phyloP scores from a whole-genome alignment of 1,139 yeast genomes.

The Blastobotrys buckinghamii region DNA sequence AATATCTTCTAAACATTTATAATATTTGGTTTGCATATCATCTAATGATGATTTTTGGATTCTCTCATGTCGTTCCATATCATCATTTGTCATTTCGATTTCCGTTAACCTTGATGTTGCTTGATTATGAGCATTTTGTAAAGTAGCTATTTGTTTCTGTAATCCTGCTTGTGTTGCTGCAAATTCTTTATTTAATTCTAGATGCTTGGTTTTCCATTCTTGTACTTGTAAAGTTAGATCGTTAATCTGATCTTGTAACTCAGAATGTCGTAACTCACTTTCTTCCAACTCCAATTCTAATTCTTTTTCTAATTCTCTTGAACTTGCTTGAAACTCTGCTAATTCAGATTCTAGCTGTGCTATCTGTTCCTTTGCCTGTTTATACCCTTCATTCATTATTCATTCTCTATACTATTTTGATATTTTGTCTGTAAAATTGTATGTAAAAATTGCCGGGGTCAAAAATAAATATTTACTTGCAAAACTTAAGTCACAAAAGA shows the following conservation, averaged over 20 bases:
- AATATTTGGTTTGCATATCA: slow-evolving; percentile 30
- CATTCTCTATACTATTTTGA: not conserved
- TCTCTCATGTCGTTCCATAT: slow-evolving; percentile 34
- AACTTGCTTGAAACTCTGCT: slow-evolving; percentile 34
- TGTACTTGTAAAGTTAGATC: slow-evolving; percentile 23
- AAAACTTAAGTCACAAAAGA: too few species aligned
- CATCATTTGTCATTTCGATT: slow-evolving; percentile 36
- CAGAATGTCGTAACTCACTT: slow-evolving; percentile 27
- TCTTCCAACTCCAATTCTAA: slow-evolving; percentile 34
- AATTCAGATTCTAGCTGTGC: slow-evolving; percentile 34
- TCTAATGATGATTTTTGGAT: slow-evolving; percentile 30
- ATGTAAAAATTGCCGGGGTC: too few species aligned
- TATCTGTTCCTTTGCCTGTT: slow-evolving; percentile 29
- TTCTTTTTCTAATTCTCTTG: slow-evolving; percentile 33
- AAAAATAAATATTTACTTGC: too few species aligned
- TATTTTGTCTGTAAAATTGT: too few species aligned
- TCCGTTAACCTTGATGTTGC: slow-evolving; percentile 32
- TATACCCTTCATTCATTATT: slow-evolving; percentile 13
- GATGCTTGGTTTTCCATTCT: slow-evolving; percentile 26
- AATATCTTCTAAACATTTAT: slow-evolving; percentile 30
- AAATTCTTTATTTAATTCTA: slow-evolving; percentile 26
- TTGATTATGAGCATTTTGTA: slow-evolving; percentile 27
- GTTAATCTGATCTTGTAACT: slow-evolving; percentile 23
- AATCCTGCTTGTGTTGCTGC: slow-evolving; percentile 27
- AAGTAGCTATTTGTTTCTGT: slow-evolving; percentile 26